These are phyloP conservation scores for Fragilaria crotonensis DNA, from an alignment of 108 stramenopile genomes.

Conservation along the genomic window DNA sequence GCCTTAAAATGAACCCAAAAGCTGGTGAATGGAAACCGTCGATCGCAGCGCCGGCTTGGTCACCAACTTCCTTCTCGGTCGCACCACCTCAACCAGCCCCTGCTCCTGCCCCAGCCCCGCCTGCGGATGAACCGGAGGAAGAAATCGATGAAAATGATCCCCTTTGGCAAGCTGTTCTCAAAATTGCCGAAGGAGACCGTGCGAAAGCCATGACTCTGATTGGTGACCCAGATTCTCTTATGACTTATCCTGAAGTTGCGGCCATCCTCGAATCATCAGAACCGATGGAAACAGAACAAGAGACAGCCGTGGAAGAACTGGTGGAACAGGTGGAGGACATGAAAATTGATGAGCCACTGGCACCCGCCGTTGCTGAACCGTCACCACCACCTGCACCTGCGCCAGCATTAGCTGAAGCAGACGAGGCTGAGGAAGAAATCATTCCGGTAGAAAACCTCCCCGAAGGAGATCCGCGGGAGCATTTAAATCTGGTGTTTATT, in stretches of 20 bases:
- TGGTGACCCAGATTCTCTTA: constrained; percentile 67
- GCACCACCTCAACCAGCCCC: constrained; percentile 28
- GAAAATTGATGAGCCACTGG: constrained; percentile 33
- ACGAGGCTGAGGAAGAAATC: constrained; percentile 32
- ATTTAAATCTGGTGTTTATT: constrained; percentile 98
- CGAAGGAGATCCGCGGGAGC: constrained; percentile 97
- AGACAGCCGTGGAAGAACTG: constrained; percentile 18
- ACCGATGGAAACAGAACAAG: constrained; percentile 26
- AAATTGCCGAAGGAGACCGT: constrained; percentile 72
- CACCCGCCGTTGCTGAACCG: constrained; percentile 11
- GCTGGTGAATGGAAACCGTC: constrained; percentile 77
- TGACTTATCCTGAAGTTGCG: constrained; percentile 70
- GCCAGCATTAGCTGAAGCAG: constrained; percentile 22
- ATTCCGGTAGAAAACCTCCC: constrained; percentile 22
- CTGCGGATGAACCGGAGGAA: constrained; percentile 19
- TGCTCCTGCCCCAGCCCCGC: constrained; percentile 12
- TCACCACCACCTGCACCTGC: constrained; percentile 12
- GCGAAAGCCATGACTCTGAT: constrained; percentile 65
- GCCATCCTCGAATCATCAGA: constrained; percentile 25
- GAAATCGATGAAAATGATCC: constrained; percentile 80
- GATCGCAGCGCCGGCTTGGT: constrained; percentile 29
- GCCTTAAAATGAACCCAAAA: constrained; percentile 78
- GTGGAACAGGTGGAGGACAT: constrained; percentile 37
- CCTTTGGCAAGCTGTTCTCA: constrained; percentile 79
- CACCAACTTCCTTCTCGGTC: constrained; percentile 15